These are phyloP conservation scores for Trichoderma gamsii DNA, from an alignment of 495 filamentous ascomycete species.

Conservation along the genomic window DNA sequence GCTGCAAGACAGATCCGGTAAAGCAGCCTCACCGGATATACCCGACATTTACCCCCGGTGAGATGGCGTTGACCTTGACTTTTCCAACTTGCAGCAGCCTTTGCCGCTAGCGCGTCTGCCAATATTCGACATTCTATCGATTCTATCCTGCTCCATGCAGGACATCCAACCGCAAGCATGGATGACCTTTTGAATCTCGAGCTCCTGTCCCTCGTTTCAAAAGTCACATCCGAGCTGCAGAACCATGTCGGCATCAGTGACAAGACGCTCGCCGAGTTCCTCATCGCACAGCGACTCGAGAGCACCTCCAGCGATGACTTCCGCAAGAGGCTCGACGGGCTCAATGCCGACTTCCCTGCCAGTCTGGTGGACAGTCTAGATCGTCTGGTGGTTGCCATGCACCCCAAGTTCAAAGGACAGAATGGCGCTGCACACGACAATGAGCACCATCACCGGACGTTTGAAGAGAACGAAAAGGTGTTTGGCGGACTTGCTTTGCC, in stretches of 20 bases:
- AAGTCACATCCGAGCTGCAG: constrained; percentile 86
- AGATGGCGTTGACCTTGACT: neutral
- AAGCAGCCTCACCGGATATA: neutral
- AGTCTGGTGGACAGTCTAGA: constrained; percentile 90
- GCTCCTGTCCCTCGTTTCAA: constrained; percentile 86
- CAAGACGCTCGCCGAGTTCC: constrained; percentile 90
- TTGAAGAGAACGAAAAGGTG: constrained; percentile 63
- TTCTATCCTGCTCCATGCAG: neutral
- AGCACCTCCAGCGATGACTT: constrained; percentile 63
- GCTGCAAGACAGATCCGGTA: neutral
- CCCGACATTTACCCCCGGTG: neutral
- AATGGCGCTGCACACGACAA: constrained; percentile 34
- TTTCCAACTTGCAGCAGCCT: constrained; percentile 1
- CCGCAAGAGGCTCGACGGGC: constrained; percentile 58
- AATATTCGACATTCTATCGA: neutral
- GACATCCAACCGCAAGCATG: constrained; percentile 46
- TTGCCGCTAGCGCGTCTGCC: constrained; percentile 9
- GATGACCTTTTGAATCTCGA: constrained; percentile 88
- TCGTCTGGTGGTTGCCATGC: constrained; percentile 79
- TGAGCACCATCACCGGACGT: constrained; percentile 34
- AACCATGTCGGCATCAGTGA: constrained; percentile 92
- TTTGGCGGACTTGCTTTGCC: constrained; percentile 89
- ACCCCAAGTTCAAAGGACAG: constrained; percentile 68
- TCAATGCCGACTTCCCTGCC: constrained; percentile 79
- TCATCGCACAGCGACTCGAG: constrained; percentile 84